These are phyloP conservation scores for Polytolypa hystricis DNA, from an alignment of 2,329 filamentous ascomycete genomes.

Conservation along the genomic window DNA sequence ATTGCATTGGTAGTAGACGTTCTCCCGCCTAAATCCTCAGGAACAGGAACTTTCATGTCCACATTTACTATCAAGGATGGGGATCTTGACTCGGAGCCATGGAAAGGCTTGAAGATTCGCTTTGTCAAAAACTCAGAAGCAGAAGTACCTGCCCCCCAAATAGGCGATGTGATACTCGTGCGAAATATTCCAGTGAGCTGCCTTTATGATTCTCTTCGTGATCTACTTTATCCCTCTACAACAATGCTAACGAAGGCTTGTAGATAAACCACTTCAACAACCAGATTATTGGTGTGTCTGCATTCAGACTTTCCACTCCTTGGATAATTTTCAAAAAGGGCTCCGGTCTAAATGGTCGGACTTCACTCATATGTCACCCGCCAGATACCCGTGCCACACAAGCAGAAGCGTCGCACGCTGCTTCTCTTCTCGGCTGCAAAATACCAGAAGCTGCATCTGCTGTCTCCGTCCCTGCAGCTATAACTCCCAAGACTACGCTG, in stretches of 20 bases:
- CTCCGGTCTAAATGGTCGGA: conserved; percentile 12
- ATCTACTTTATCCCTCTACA: too few species aligned
- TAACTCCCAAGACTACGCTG: too few species aligned
- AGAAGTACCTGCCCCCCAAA: conserved; percentile 34
- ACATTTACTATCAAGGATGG: conserved; percentile 51
- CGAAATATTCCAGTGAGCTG: conserved; percentile 43
- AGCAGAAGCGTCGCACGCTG: conserved; percentile 21
- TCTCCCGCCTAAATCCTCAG: conserved; percentile 42
- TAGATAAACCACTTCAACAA: background rate
- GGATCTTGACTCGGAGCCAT: conserved; percentile 33
- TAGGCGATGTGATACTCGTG: conserved; percentile 56
- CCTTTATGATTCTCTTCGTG: too few species aligned
- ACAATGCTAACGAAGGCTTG: too few species aligned
- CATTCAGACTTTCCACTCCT: conserved; percentile 17
- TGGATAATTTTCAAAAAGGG: conserved; percentile 27
- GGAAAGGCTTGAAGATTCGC: conserved; percentile 40
- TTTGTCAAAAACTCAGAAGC: conserved; percentile 47
- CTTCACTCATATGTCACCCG: conserved; percentile 20
- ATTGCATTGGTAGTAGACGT: conserved; percentile 62
- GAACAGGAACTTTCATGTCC: conserved; percentile 49
- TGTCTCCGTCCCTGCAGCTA: too few species aligned
- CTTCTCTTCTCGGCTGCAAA: conserved; percentile 14
- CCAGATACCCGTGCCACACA: conserved; percentile 16
- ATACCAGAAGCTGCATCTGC: too few species aligned
- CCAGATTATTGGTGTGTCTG: conserved; percentile 14